Percentiles rank a stretch among this genome's conserved stretches.
These are phyloP conservation scores for Rhizopogon roseolus DNA, from an alignment of 768 basidiomycete genomes.

Conservation along the genomic window DNA sequence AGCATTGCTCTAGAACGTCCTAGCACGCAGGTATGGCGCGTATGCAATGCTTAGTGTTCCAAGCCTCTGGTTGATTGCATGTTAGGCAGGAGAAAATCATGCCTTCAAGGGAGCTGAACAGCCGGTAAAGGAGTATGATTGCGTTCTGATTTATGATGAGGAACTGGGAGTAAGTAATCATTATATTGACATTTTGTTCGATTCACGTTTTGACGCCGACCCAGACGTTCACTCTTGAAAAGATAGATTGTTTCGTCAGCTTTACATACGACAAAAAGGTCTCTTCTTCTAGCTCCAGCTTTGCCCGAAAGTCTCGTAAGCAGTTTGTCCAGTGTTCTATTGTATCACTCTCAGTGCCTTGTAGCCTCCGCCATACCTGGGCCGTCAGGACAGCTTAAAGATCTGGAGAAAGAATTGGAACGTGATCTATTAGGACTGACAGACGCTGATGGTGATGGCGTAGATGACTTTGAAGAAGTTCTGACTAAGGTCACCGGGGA, in stretches of 20 bases:
- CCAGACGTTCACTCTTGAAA: constrained; percentile 71
- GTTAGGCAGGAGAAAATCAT: constrained; percentile 47
- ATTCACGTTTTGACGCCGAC: constrained; percentile 10
- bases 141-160: constrained; percentile 78
- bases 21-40: constrained; percentile 50
- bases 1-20: constrained; percentile 61
- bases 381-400: constrained; percentile 25
- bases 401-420: constrained; percentile 25
- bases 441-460: constrained; percentile 35
- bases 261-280: constrained; percentile 49
- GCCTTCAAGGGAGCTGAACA: constrained; percentile 55
- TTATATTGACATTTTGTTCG: not conserved
- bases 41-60: not conserved
- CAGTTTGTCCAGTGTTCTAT: not conserved
- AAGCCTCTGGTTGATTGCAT: not conserved
- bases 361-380: constrained; percentile 16
- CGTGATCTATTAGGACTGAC: constrained; percentile 23
- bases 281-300: constrained; percentile 18
- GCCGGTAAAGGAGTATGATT: constrained; percentile 64
- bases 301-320: constrained; percentile 20
- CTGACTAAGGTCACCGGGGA: constrained; percentile 24
- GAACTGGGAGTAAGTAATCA: constrained; percentile 51
- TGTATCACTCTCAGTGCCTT: not conserved
- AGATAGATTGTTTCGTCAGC: constrained; percentile 61
- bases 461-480: constrained; percentile 41